Evolutionary conservation across 208 protist genomes (phyloP).

Genomic region (Wallacemonas sp.): DNA sequence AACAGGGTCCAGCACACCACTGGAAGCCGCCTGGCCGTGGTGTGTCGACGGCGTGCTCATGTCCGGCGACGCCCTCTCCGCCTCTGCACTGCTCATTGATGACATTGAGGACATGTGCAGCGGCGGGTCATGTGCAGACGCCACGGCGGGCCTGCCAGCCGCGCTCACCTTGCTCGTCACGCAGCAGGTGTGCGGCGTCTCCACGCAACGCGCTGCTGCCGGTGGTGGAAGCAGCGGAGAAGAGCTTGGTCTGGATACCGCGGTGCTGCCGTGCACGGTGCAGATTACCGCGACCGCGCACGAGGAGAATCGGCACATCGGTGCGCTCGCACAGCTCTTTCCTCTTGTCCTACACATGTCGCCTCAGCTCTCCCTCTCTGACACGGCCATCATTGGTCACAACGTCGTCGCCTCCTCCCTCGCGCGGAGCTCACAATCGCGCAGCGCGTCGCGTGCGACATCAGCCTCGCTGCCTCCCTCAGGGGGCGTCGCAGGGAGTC

Average conservation of each 20-base stretch:
- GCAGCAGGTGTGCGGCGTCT: background rate
- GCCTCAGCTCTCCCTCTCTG: conserved; percentile 31
- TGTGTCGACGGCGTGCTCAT: conserved; percentile 37
- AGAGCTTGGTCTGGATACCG: background rate
- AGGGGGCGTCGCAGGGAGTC: background rate
- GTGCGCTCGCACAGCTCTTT: conserved; percentile 45
- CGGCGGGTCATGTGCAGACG: conserved; percentile 6
- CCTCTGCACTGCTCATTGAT: conserved; percentile 58
- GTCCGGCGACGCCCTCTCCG: conserved; percentile 34
- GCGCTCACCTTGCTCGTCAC: conserved; percentile 2
- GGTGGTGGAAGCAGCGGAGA: conserved; percentile 13
- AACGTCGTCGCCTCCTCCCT: conserved; percentile 54
- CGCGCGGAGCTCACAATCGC: conserved; percentile 25
- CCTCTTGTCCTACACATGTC: conserved; percentile 46
- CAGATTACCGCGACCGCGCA: conserved; percentile 55
- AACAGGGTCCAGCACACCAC: conserved; percentile 22
- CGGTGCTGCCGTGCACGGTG: conserved; percentile 4
- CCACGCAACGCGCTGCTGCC: conserved; percentile 4
- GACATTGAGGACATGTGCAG: conserved; percentile 21
- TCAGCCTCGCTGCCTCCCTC: background rate
- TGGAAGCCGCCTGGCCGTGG: conserved; percentile 32
- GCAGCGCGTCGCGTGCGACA: conserved; percentile 15
- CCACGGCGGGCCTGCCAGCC: background rate
- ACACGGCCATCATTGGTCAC: conserved; percentile 57
- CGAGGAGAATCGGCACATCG: conserved; percentile 30